phyloP scores from a whole-genome alignment of 305 asterid species.

The Ajuga reptans region DNA sequence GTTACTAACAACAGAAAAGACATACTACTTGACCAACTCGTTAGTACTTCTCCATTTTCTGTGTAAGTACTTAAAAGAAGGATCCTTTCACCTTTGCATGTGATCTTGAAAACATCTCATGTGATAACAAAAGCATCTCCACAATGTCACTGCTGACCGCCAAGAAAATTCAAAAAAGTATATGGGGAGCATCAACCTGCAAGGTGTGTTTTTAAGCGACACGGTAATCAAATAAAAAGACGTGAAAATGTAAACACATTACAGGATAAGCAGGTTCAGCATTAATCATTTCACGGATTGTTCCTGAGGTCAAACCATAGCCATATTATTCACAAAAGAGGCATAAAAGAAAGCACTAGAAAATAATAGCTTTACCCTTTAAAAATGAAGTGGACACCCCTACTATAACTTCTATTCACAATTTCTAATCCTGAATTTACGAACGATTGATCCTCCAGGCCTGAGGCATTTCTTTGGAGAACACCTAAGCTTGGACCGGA shows the following conservation, averaged over 20 bases:
- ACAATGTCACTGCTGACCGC: conserved; percentile 47
- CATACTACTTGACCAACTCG: neutral
- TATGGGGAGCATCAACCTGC: conserved; percentile 69
- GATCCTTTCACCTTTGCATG: conserved; percentile 41
- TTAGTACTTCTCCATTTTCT: neutral
- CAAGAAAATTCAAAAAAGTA: conserved; percentile 44
- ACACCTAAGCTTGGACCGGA: conserved; percentile 26
- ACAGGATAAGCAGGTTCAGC: neutral
- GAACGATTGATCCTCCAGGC: conserved; percentile 29
- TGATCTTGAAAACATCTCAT: conserved; percentile 40
- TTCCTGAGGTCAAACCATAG: neutral
- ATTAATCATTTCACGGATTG: neutral
- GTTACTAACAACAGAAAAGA: conserved; percentile 15
- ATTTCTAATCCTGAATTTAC: conserved; percentile 39
- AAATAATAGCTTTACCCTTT: conserved; percentile 50
- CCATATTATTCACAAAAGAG: neutral
- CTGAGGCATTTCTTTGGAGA: conserved; percentile 29
- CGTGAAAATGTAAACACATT: neutral
- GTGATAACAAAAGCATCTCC: conserved; percentile 39
- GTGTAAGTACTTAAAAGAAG: neutral
- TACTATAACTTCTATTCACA: conserved; percentile 44
- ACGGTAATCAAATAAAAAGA: neutral
- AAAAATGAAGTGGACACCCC: conserved; percentile 57
- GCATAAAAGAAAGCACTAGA: conserved; percentile 10
- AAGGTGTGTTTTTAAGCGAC: conserved; percentile 15